Evolutionary conservation across 2,329 filamentous ascomycete species (phyloP).

Genomic region (Phialemoniopsis sp.): DNA sequence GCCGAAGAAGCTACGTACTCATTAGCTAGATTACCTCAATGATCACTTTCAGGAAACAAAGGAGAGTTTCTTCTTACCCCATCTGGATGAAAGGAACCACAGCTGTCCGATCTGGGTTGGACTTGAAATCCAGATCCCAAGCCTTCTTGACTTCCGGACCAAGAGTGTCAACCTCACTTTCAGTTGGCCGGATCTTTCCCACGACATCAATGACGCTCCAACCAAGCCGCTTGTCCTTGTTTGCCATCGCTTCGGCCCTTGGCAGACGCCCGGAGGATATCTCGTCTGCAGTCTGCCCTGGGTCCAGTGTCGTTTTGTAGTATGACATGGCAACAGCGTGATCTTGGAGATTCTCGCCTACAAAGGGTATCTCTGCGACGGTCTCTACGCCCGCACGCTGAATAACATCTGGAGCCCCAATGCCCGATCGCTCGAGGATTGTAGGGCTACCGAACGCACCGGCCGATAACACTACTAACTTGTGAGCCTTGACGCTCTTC

Average conservation of each 20-base stretch:
- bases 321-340: conserved; percentile 38
- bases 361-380: conserved; percentile 25
- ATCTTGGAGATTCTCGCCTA: conserved; percentile 34
- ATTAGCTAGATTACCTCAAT: no score
- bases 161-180: conserved; percentile 44
- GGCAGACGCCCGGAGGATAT: conserved; percentile 15
- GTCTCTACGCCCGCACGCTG: conserved; percentile 37
- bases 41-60: no score
- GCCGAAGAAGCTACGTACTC: no score
- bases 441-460: conserved; percentile 49
- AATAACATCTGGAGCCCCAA: conserved; percentile 45
- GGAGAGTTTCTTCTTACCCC: no score
- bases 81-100: conserved; percentile 10
- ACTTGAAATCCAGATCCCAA: conserved; percentile 46
- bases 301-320: conserved; percentile 40
- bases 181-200: conserved; percentile 49
- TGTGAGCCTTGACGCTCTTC: conserved; percentile 39
- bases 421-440: conserved; percentile 58
- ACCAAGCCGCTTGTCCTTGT: conserved; percentile 33
- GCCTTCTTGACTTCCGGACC: conserved; percentile 42
- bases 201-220: conserved; percentile 52
- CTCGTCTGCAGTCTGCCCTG: conserved; percentile 37
- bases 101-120: conserved; percentile 10
- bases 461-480: conserved; percentile 44
- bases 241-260: conserved; percentile 11